Base-by-base conservation (phyloP, 1,284 basidiomycete species). In the Vanrija sp. region DNA sequence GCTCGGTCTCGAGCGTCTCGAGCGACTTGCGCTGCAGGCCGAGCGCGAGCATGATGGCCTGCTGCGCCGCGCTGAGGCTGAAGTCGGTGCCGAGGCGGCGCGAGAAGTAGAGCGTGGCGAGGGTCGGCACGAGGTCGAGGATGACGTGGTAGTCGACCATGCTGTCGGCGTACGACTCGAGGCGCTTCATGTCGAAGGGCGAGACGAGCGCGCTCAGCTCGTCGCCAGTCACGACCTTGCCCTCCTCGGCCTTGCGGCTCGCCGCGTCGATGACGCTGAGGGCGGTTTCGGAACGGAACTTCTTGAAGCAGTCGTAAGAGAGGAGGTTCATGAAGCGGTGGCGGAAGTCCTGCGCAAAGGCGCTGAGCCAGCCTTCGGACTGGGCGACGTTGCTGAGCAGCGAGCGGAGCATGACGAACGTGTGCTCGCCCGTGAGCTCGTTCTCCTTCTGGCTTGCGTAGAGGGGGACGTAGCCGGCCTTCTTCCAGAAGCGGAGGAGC, bases 71-170 rank as follows among this genome's bases (percentile, higher is more conserved):
- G 43, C 86, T 88, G 18, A 96, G 76, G 45, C 78, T 82, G 23
- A 87, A 78, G 18, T 80, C 84, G 45, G 78, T 48, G 50, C 70
- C 61, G 59, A 93, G 77, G 19, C 87, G 82, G 55, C 83, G 81
- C 64, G 88, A 84, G 73, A 98, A 99, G 78, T 89, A 96, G 6
- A 98, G 79, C 15, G 80, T 77, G 0, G 90, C 85, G 35, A 95
- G 77, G 0, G 79, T 82, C 0, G 96, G 94, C 4, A 98, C 79
- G 15, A 98, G 81, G 73, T 99, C 96, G 45, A 98, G 80, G 54
- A 98, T 84, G 65, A 97, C 89, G 71, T 97, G 93, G 70, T 95
- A 96, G 75, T 98, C 96, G 45, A 98, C 82, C 84, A 89, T 86
- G 75, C 94, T 96, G 74, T 95, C 93, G 5, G 91, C 87, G 66